Percentiles rank a stretch among this genome's conserved stretches.
phyloP scores from a whole-genome alignment of 2,329 filamentous ascomycete species.

The Sporothrix brasiliensis region DNA sequence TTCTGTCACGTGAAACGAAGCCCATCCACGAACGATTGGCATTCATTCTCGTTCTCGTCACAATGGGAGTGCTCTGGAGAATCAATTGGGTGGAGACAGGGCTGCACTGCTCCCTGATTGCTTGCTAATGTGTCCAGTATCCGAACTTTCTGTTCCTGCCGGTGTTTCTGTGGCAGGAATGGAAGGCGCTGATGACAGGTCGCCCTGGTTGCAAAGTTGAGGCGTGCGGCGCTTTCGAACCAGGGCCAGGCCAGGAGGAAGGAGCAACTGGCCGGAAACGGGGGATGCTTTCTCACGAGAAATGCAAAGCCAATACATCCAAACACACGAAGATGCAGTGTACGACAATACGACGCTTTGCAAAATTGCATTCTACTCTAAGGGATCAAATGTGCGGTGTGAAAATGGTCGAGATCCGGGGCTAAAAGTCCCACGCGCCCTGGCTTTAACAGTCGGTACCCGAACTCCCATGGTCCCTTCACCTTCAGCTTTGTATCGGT shows the following conservation, averaged over 20 bases:
- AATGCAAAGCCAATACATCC: background rate
- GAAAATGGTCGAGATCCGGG: background rate
- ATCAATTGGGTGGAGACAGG: background rate
- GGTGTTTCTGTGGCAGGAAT: background rate
- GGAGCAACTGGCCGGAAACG: constrained; percentile 16
- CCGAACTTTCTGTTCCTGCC: background rate
- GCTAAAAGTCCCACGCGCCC: background rate
- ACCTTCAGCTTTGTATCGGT: background rate
- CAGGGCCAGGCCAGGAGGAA: background rate
- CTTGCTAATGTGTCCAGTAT: background rate
- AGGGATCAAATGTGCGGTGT: constrained; percentile 18
- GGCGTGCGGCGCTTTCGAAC: background rate
- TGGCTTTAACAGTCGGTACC: background rate
- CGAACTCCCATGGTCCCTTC: background rate
- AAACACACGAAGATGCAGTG: background rate
- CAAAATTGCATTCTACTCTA: background rate
- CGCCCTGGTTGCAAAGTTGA: constrained; percentile 9
- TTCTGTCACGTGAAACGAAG: constrained; percentile 16
- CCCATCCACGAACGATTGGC: background rate
- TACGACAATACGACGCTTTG: too few relatives aligned
- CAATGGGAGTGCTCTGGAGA: background rate
- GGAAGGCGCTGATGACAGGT: constrained; percentile 13
- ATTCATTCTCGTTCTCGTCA: background rate
- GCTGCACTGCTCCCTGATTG: background rate
- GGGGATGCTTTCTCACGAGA: constrained; percentile 17